These are phyloP conservation scores for Rhizopogon vesiculosus DNA, from an alignment of 768 basidiomycete genomes.

Conservation along the genomic window DNA sequence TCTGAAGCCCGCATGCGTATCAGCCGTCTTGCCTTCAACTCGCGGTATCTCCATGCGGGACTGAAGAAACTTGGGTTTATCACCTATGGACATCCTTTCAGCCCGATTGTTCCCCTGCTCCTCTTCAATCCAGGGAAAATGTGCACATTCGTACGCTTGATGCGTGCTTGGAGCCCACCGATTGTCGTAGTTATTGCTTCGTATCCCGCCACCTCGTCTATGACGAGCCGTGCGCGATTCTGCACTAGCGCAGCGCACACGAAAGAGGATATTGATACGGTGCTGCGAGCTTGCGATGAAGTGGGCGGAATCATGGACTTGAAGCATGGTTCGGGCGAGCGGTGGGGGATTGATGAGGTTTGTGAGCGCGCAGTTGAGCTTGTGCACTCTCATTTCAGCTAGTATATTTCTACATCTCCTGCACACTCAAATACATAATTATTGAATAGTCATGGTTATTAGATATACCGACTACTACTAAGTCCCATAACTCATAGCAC, in stretches of 20 bases:
- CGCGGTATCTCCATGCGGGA: constrained; percentile 83
- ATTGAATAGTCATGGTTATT: too few species aligned
- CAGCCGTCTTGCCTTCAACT: constrained; percentile 90
- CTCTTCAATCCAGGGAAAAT: constrained; percentile 94
- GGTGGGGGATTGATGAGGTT: constrained; percentile 80
- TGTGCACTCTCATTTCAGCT: constrained; percentile 31
- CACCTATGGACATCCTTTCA: constrained; percentile 86
- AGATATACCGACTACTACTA: too few species aligned
- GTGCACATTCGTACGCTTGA: constrained; percentile 85
- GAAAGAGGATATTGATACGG: constrained; percentile 89
- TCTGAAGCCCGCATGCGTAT: constrained; percentile 79
- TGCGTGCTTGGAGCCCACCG: constrained; percentile 70
- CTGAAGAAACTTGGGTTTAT: constrained; percentile 94
- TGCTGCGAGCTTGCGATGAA: constrained; percentile 87
- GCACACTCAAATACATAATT: too few species aligned
- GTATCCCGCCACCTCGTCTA: constrained; percentile 87
- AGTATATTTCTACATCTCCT: too few species aligned
- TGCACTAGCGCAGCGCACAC: constrained; percentile 95
- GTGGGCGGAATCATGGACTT: constrained; percentile 86
- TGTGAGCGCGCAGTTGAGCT: constrained; percentile 70
- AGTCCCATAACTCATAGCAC: too few species aligned
- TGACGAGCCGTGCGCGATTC: constrained; percentile 87
- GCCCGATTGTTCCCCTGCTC: constrained; percentile 90
- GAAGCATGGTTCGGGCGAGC: constrained; percentile 69
- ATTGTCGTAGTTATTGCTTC: constrained; percentile 88